These are phyloP conservation scores for Cardamine chenopodiifolia DNA, from an alignment of 345 rosid species.

Conservation along the genomic window DNA sequence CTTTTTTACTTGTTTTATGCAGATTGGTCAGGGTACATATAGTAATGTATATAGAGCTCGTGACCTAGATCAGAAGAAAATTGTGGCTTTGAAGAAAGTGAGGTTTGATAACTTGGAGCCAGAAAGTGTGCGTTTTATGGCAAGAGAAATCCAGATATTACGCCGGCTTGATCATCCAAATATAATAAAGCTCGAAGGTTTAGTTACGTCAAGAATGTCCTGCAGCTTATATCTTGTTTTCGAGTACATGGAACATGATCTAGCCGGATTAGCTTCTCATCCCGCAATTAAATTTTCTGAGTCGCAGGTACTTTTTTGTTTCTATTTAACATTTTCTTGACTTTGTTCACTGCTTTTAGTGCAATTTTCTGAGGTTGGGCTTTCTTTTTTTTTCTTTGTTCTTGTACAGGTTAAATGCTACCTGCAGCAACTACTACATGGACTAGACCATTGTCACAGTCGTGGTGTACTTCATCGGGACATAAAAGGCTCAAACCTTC, in stretches of 20 bases:
- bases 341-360: neutral
- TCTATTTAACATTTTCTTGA: neutral
- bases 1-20: constrained; percentile 37
- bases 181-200: constrained; percentile 93
- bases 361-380: neutral
- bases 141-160: constrained; percentile 90
- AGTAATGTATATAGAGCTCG: constrained; percentile 97
- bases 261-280: constrained; percentile 93
- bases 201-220: constrained; percentile 99
- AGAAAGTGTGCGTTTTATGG: constrained; percentile 97
- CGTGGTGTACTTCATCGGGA: constrained; percentile 95
- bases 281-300: constrained; percentile 90
- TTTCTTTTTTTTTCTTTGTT: neutral
- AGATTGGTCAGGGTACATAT: constrained; percentile 99
- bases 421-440: constrained; percentile 80
- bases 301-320: constrained; percentile 64
- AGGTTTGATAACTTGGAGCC: constrained; percentile 96
- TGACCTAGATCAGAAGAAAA: constrained; percentile 88
- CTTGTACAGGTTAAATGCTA: constrained; percentile 86
- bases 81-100: constrained; percentile 96
- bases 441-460: constrained; percentile 96
- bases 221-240: constrained; percentile 98
- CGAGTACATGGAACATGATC: constrained; percentile 99
- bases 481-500: constrained; percentile 95
- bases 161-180: constrained; percentile 95